phyloP scores from a whole-genome alignment of 2,329 filamentous ascomycete genomes.

The Trichoderma breve region DNA sequence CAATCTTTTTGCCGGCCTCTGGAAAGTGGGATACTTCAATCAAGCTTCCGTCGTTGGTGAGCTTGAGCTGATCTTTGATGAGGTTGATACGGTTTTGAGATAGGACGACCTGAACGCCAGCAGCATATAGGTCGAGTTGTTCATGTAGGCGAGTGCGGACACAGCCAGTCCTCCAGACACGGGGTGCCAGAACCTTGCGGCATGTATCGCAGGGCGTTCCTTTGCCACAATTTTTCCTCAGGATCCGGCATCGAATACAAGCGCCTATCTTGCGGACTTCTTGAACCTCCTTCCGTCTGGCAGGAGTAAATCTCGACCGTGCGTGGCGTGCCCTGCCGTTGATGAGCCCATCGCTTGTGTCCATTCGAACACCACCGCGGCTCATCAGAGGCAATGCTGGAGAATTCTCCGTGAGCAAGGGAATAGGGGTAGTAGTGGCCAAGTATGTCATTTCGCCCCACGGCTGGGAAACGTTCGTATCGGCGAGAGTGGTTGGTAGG shows the following conservation, averaged over 20 bases:
- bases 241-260: slow-evolving; percentile 63
- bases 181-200: slow-evolving; percentile 59
- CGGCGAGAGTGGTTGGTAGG: slow-evolving; percentile 24
- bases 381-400: slow-evolving; percentile 35
- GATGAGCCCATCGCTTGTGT: slow-evolving; percentile 41
- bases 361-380: slow-evolving; percentile 54
- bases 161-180: slow-evolving; percentile 64
- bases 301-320: slow-evolving; percentile 56
- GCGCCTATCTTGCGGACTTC: slow-evolving; percentile 64
- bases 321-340: slow-evolving; percentile 53
- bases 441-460: slow-evolving; percentile 56
- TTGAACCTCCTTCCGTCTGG: slow-evolving; percentile 62
- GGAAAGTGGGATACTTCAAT: slow-evolving; percentile 62
- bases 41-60: slow-evolving; percentile 48
- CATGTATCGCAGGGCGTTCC: slow-evolving; percentile 63
- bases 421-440: slow-evolving; percentile 35
- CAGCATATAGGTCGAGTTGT: slow-evolving; percentile 61
- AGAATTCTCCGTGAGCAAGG: slow-evolving; percentile 33
- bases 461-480: slow-evolving; percentile 38
- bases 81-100: slow-evolving; percentile 59
- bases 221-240: slow-evolving; percentile 65
- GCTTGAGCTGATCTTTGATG: slow-evolving; percentile 49
- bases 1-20: slow-evolving; percentile 45
- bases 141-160: slow-evolving; percentile 61
- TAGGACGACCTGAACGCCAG: slow-evolving; percentile 61